Evolutionary conservation across 805 yeast genomes (phyloP), one percentile per base, ranked within the genome.

Genomic region (Dipodascus albidus): DNA sequence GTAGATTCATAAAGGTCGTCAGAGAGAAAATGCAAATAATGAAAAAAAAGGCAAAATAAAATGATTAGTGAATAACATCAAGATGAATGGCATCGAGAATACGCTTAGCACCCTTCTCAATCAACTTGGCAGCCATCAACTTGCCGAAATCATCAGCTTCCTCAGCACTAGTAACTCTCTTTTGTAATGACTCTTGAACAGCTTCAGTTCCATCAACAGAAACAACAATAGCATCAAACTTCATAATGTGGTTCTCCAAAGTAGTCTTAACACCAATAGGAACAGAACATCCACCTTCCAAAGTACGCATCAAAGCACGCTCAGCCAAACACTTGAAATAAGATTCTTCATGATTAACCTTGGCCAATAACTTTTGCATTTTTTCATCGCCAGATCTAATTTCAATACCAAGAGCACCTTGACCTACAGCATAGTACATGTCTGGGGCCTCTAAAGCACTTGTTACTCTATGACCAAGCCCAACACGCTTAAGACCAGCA

Each of bases 241-340:
- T 62, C 53, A 89, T 73, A 6, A 58, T 59, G 20, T 67, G 69
- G 52, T 77, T 68, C 58, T 77, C 70, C 55, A 69, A 85, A 6
- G 62, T 58, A n/a, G 89, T 75, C 58, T 81, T 77, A 24, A 88
- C 96, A 52, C 99, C 99, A 59, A 93, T 86, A 3, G 99, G 99
- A 17, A 93, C 97, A 1, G 96, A 87, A 70, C 99, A 93, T 6
- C 99, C 99, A 57, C 98, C 99, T 71, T 93, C 98, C 55, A 93
- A 76, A 22, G 85, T 76, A 68, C 91, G 78, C 87, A 93, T 80
- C 57, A 93, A 71, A 3, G 91, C 74, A 62, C 99, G 78, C 69
- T 93, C 99, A 2, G 96, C 95, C 4, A 81, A 68, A 68, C 98
- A 90, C 60, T 95, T 77, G 55, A 81, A 70, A 1, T 89, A 78